Base-by-base conservation (phyloP, 1,284 basidiomycete genomes). In the Cystobasidium slooffiae region DNA sequence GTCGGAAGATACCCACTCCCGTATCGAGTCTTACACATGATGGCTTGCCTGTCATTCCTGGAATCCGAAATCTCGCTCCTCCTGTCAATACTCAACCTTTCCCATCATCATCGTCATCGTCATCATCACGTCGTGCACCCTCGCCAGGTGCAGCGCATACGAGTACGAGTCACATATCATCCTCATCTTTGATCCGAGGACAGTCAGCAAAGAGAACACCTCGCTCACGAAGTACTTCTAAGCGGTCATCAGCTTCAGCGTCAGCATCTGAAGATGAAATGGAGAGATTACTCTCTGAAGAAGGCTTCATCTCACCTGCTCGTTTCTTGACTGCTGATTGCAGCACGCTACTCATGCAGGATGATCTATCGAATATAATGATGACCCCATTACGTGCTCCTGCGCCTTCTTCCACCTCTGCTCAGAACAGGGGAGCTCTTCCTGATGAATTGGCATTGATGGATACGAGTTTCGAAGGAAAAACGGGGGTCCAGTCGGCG, bases 341-440 rank as follows among this genome's bases (percentile, higher is more conserved):
- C 16, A 65, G 46, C 39, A 65, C 63, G 6, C 44, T 51, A 39
- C 20, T 65, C 3, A 66, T 66, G 64, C 64, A 66, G 37, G 37
- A 53, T 55, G 64, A 66, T 44, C 20, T 66, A 14, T 66, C 37
- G 24, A 66, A 53, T 55, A 47, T 53, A 6, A 52, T 66, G 64
- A 66, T 66, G 64, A 52, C 64, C 7, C 64, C 64, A 5, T 14
- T 53, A 31, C 31, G 22, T 10, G 59, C 8, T n/a, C 59, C 22
- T 18, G 53, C 53, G 10, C 22, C 53, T 55, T 3, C 58, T n/a
- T 1, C 39, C 37, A 1, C 58, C 9, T 18, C 24, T 37, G 39
- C 31, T 39, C 58, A 41, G 39, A n/a, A 22, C 4, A n/a, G n/a
- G 9, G 10, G 39, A 9, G 49, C 5, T 20, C 18, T 52, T 18